Evolutionary conservation across 2,329 filamentous ascomycete genomes (phyloP).

Genomic region (Alternaria tenuissima): DNA sequence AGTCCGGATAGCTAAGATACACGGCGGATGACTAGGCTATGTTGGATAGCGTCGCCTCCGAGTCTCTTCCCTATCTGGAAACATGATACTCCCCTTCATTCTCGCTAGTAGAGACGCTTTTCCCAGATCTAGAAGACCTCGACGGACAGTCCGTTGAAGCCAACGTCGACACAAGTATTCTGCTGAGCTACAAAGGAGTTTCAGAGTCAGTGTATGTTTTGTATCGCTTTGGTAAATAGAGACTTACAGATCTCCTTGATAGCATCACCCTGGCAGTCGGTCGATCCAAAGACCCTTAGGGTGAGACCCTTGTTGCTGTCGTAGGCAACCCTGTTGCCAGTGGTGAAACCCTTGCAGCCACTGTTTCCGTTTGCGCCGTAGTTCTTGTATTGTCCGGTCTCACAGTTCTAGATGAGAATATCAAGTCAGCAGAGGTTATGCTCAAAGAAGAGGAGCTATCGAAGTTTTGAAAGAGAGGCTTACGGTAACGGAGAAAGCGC

Average conservation of each 20-base stretch:
- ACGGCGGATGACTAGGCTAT: neutral
- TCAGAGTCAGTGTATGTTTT: neutral
- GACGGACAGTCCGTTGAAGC: neutral
- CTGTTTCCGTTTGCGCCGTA: neutral
- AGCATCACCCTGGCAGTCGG: neutral
- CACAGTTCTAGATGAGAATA: neutral
- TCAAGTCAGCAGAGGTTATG: neutral
- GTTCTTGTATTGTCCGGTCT: neutral
- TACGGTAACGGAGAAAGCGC: neutral
- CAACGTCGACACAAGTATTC: neutral
- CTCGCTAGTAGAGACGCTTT: neutral
- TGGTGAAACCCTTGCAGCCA: neutral
- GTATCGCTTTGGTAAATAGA: neutral
- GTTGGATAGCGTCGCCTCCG: neutral
- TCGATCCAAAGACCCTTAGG: neutral
- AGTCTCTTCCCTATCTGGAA: neutral
- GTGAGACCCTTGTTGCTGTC: neutral
- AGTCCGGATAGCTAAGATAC: neutral
- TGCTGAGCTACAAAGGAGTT: neutral
- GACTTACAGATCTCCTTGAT: neutral
- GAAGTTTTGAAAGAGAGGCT: rapidly evolving
- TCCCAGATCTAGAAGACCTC: neutral
- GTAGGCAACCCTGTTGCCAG: neutral
- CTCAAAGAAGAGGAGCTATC: neutral
- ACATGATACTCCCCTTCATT: neutral